Percentiles rank a stretch among this genome's conserved stretches.
Evolutionary conservation across 192 early-diverging fungal genomes (phyloP).

Genomic region (Chytriomyces sp.): DNA sequence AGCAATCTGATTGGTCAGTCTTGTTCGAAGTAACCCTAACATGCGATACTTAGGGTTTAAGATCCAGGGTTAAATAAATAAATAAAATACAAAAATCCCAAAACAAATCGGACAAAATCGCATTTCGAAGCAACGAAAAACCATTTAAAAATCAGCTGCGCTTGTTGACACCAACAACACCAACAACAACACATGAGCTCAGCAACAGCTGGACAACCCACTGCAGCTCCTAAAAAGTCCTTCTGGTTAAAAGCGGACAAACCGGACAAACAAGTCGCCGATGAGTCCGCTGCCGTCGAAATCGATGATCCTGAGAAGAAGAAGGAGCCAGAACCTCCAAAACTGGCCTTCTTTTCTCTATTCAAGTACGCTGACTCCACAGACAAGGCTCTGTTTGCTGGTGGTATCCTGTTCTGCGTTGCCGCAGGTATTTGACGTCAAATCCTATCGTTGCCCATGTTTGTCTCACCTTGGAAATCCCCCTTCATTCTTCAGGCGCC

Average conservation of each 20-base stretch:
- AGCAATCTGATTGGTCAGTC: too few relatives aligned
- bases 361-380: constrained; percentile 23
- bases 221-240: too few relatives aligned
- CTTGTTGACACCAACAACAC: too few relatives aligned
- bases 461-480: not conserved
- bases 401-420: constrained; percentile 10
- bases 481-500: not conserved
- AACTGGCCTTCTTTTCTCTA: constrained; percentile 28
- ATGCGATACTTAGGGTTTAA: too few relatives aligned
- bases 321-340: constrained; percentile 5
- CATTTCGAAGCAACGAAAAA: too few relatives aligned
- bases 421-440: constrained; percentile 1
- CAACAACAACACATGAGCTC: too few relatives aligned
- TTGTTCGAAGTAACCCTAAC: too few relatives aligned
- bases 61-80: too few relatives aligned
- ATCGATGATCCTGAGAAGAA: not conserved
- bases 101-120: too few relatives aligned
- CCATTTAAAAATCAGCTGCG: too few relatives aligned
- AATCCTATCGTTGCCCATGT: not conserved
- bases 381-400: constrained; percentile 6
- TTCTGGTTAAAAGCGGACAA: not conserved
- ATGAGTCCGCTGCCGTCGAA: not conserved
- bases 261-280: not conserved
- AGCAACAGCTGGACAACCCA: too few relatives aligned
- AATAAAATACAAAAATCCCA: too few relatives aligned